phyloP scores from a whole-genome alignment of 805 yeast species.

The Maudiozyma pseudohumilis region DNA sequence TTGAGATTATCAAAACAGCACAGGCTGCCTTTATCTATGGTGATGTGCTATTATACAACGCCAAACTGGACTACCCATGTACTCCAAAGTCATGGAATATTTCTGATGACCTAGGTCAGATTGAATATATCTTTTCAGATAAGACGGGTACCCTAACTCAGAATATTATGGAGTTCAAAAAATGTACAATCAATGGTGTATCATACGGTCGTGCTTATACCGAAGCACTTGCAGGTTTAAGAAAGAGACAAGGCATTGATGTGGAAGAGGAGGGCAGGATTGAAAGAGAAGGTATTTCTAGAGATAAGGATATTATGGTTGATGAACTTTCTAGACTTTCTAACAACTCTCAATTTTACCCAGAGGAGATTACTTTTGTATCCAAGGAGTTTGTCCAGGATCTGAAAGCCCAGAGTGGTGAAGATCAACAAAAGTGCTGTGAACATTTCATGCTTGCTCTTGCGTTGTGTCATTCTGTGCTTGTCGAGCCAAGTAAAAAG shows the following conservation, averaged over 20 bases:
- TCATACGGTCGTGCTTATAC: conserved; percentile 75
- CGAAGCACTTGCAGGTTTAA: conserved; percentile 70
- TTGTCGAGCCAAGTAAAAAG: conserved; percentile 55
- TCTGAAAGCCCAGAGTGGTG: conserved; percentile 37
- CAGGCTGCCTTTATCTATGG: conserved; percentile 75
- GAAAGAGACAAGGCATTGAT: conserved; percentile 70
- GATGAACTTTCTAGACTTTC: conserved; percentile 32
- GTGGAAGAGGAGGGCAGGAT: conserved; percentile 48
- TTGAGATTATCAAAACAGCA: conserved; percentile 73
- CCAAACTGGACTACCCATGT: conserved; percentile 64
- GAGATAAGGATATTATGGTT: conserved; percentile 54
- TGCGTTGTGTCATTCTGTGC: conserved; percentile 71
- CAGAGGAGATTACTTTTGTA: conserved; percentile 59
- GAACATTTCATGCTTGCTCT: conserved; percentile 71
- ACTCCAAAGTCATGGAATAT: conserved; percentile 80
- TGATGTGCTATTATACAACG: conserved; percentile 63
- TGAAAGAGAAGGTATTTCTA: conserved; percentile 44
- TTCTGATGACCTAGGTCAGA: conserved; percentile 78
- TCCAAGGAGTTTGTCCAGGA: conserved; percentile 60
- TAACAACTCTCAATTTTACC: conserved; percentile 34
- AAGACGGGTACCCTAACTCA: conserved; percentile 81
- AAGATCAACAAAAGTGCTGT: conserved; percentile 43
- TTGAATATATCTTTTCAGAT: conserved; percentile 76
- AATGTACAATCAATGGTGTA: conserved; percentile 64
- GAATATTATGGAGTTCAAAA: conserved; percentile 78